Conservation (phyloP, 2,329 filamentous ascomycete genomes). For the Penicillium sp. region DNA sequence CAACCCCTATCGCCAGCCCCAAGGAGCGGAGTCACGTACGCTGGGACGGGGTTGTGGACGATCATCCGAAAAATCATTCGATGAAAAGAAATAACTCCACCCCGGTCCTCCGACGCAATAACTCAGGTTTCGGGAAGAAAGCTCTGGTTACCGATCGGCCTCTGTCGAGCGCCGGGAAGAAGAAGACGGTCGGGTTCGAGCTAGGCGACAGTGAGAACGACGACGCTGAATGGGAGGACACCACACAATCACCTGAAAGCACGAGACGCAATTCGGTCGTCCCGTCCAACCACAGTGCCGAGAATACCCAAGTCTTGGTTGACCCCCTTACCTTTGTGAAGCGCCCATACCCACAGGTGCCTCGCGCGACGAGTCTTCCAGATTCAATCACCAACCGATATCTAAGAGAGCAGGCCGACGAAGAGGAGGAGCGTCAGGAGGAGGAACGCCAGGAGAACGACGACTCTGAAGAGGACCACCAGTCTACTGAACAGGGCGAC, state of each 20-base stretch:
- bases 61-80: constrained; percentile 34
- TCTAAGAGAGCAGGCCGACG: constrained; percentile 23
- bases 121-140: constrained; percentile 42
- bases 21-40: constrained; percentile 39
- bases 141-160: constrained; percentile 35
- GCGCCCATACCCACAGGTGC: constrained; percentile 39
- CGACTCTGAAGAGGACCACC: constrained; percentile 24
- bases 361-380: constrained; percentile 41
- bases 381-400: constrained; percentile 38
- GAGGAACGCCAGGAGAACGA: constrained; percentile 19
- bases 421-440: constrained; percentile 19
- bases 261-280: constrained; percentile 48
- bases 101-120: constrained; percentile 42
- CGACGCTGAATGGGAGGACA: constrained; percentile 52
- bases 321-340: constrained; percentile 45
- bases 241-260: constrained; percentile 49
- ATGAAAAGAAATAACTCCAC: constrained; percentile 50
- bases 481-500: constrained; percentile 35
- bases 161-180: constrained; percentile 38
- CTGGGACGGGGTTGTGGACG: constrained; percentile 43
- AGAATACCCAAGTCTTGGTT: constrained; percentile 36
- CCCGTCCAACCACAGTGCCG: constrained; percentile 35
- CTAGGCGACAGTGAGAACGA: constrained; percentile 46
- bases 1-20: constrained; percentile 46
- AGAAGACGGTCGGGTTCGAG: constrained; percentile 51